Evolutionary conservation across 2,329 filamentous ascomycete species (phyloP), one percentile per base, ranked within the genome.

Genomic region (Colletotrichum tropicicola): DNA sequence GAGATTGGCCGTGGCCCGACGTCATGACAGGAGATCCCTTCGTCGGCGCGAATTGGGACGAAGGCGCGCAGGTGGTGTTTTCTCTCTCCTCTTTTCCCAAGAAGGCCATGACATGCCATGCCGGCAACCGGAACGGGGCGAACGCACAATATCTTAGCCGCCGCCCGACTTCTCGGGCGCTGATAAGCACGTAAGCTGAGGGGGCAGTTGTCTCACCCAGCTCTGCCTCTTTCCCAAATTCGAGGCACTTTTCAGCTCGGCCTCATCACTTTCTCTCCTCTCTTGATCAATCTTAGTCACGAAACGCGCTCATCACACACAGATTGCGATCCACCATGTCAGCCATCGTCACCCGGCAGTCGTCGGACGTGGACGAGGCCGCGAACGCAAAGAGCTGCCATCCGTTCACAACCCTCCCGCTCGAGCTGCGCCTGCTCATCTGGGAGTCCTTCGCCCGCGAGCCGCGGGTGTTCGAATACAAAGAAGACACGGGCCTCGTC

Each of bases 351-450:
- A 25, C 17, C 21, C 47, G 15, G n/a, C 47, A 13, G 4, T n/a
- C 48, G 3, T 19, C 27, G 23, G 15, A 23, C 17, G 12, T 6
- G 9, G 19, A 39, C 41, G 19, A 47, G 23, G n/a, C 23, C 39
- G 15, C 48, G 4, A 19, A 6, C 10, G 39, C 21, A 28, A 21
- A 21, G 15, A 28, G 28, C 28, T 21, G 28, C 8, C 60, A 65
- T 27, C 61, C 61, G 13, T 61, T 65, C 43, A n/a, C 13, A 49
- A 23, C 43, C 12, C 61, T 65, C 35, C 61, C 61, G 9, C 49
- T 65, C 32, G 61, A 65, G 23, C 43, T 65, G 25, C 61, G 61
- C 13, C 61, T 65, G 13, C 57, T 65, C 27, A 55, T 65, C 6
- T 65, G 61, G 61, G 61, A 65, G 15, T 13, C 19, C 1, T 25